phyloP scores from a whole-genome alignment of 148 eudicot species.

The Nepenthes mirabilis region DNA sequence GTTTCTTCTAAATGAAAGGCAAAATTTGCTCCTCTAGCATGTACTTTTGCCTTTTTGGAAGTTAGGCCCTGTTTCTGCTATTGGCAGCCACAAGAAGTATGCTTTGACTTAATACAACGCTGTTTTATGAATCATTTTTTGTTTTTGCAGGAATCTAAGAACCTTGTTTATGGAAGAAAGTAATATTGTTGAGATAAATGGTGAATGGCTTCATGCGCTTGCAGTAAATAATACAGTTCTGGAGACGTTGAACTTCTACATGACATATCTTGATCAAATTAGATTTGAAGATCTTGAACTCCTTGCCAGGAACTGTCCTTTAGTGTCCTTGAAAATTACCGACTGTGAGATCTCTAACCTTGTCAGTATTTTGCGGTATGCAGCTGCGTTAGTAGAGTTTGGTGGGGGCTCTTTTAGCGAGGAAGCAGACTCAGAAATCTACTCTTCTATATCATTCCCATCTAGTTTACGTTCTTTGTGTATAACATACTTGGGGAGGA shows the following conservation, averaged over 20 bases:
- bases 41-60: too few species aligned
- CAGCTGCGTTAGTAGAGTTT: conserved; percentile 66
- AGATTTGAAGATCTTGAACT: conserved; percentile 50
- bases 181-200: conserved; percentile 38
- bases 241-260: conserved; percentile 68
- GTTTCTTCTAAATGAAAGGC: too few species aligned
- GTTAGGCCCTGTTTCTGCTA: too few species aligned
- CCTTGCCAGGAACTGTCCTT: conserved; percentile 66
- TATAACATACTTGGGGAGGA: conserved; percentile 45
- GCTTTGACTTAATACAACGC: too few species aligned
- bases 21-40: too few species aligned
- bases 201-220: conserved; percentile 79
- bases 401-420: conserved; percentile 66
- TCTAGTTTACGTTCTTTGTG: conserved; percentile 45
- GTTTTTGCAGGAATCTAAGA: conserved; percentile 41
- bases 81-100: too few species aligned
- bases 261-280: conserved; percentile 53
- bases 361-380: conserved; percentile 37
- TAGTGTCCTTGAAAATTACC: conserved; percentile 58
- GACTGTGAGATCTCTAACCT: conserved; percentile 63
- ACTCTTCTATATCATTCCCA: conserved; percentile 47
- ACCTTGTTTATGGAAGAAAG: conserved; percentile 78
- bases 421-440: conserved; percentile 27
- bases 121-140: not conserved
- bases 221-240: conserved; percentile 62